Percentiles rank a stretch among this genome's conserved stretches.
Conservation (phyloP, 78 protist species). For the Cavenderia fasciculata region DNA sequence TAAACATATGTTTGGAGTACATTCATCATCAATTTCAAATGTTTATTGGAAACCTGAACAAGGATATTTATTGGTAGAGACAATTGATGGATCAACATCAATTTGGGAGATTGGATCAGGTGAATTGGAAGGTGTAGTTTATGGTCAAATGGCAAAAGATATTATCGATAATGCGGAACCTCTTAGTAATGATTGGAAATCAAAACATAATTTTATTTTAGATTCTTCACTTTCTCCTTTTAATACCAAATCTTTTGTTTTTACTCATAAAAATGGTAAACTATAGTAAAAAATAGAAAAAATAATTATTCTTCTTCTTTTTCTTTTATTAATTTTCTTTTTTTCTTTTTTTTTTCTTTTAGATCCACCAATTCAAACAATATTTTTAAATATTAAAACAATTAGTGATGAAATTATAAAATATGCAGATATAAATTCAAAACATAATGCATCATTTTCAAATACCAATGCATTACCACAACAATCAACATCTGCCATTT, state of each 20-base stretch:
- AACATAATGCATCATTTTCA: neutral
- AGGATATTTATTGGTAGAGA: constrained; percentile 75
- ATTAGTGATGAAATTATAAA: constrained; percentile 49
- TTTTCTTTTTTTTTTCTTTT: neutral
- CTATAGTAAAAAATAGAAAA: too few species aligned
- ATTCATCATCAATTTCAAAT: constrained; percentile 32
- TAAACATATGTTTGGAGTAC: constrained; percentile 82
- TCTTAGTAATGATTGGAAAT: neutral
- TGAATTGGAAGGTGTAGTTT: constrained; percentile 65
- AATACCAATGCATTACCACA: neutral
- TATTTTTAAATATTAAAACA: constrained; percentile 59
- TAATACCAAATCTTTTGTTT: constrained; percentile 34
- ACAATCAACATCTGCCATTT: neutral
- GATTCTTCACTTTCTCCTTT: too few species aligned
- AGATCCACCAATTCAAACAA: constrained; percentile 73
- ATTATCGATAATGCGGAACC: constrained; percentile 40
- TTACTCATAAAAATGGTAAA: constrained; percentile 37
- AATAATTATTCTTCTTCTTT: too few species aligned
- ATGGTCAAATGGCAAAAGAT: constrained; percentile 67
- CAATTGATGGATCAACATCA: constrained; percentile 70
- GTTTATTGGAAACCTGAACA: constrained; percentile 75
- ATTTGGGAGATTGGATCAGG: constrained; percentile 81
- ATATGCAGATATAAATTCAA: constrained; percentile 9
- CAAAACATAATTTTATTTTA: too few species aligned
- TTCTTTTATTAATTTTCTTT: neutral